These are phyloP conservation scores for Chionographis japonica DNA, from an alignment of 106 monocot genomes.

Conservation along the genomic window DNA sequence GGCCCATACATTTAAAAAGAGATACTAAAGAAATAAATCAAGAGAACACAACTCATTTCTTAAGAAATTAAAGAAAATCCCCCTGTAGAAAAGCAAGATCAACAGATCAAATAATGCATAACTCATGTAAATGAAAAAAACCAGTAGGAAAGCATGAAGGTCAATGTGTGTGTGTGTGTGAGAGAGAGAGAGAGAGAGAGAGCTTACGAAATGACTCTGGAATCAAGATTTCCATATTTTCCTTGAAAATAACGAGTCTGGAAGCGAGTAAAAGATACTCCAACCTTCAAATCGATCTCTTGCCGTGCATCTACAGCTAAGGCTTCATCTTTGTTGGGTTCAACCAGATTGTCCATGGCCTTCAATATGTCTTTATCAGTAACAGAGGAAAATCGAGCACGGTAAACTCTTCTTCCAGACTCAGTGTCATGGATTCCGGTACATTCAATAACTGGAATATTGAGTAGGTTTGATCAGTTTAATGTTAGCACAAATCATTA, in stretches of 20 bases:
- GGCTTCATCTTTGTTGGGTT: slow-evolving; percentile 85
- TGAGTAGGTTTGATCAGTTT: neutral
- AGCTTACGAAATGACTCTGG: slow-evolving; percentile 92
- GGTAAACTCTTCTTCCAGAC: slow-evolving; percentile 53
- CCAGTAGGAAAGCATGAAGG: neutral
- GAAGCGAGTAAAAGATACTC: slow-evolving; percentile 96
- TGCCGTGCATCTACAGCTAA: slow-evolving; percentile 95
- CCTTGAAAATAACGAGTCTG: slow-evolving; percentile 98
- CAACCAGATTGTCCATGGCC: slow-evolving; percentile 83
- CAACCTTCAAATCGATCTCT: slow-evolving; percentile 98
- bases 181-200: slow-evolving; percentile 1
- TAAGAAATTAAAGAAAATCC: neutral
- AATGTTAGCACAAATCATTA: neutral
- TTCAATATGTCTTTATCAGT: slow-evolving; percentile 83
- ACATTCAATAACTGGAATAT: slow-evolving; percentile 75
- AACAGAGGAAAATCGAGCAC: slow-evolving; percentile 94
- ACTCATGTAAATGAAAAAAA: neutral
- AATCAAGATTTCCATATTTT: slow-evolving; percentile 98
- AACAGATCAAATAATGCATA: neutral
- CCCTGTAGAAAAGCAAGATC: neutral
- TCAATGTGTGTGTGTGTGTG: neutral
- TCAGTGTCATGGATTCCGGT: slow-evolving; percentile 64
- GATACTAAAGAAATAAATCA: neutral
- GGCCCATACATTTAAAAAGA: neutral
- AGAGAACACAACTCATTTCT: neutral